Evolutionary conservation across 1,284 basidiomycete species (phyloP), one percentile per base, ranked within the genome.

Genomic region (Leccinum solheimii): DNA sequence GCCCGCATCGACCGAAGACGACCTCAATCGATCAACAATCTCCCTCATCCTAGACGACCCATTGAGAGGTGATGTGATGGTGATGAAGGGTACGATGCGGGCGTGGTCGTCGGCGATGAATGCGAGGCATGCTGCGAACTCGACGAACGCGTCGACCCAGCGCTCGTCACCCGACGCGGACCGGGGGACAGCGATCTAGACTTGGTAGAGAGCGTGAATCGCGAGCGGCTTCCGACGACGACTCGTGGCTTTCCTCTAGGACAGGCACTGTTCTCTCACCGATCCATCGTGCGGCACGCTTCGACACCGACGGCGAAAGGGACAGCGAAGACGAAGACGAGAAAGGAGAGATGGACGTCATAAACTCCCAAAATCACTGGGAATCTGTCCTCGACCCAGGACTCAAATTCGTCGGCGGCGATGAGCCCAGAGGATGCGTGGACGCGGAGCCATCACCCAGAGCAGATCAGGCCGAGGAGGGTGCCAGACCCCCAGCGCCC

Each of bases 361-460:
- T 34, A 11, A 7, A 27, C 27, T 72, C 68, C 70, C 72, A 74
- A 48, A 74, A 74, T n/a, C 72, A 72, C 5, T 73, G 72, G 19
- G 64, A 57, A 64, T 74, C 66, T 55, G 62, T 73, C 14, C 62
- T 62, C 26, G 73, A 58, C 8, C 50, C 69, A n/a, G 52, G 36
- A 11, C 55, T 56, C 11, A 58, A 57, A 62, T 62, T 64, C 45
- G 55, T 61, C 3, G 52, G 50, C 14, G 60, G 62, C n/a, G 70
- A 59, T 14, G 66, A 66, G 32, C 43, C 55, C 13, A 56, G 54
- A 61, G 52, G 63, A 27, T 34, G 60, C 54, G 5, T 58, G 23
- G 59, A 38, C 19, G 59, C 56, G 34, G 60, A 36, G 5, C 21
- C 52, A 34, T 68, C 59, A 9, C 51, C 43, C n/a, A 50, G 55